Evolutionary conservation across 805 yeast species (phyloP).

Genomic region (Candida ovalis): DNA sequence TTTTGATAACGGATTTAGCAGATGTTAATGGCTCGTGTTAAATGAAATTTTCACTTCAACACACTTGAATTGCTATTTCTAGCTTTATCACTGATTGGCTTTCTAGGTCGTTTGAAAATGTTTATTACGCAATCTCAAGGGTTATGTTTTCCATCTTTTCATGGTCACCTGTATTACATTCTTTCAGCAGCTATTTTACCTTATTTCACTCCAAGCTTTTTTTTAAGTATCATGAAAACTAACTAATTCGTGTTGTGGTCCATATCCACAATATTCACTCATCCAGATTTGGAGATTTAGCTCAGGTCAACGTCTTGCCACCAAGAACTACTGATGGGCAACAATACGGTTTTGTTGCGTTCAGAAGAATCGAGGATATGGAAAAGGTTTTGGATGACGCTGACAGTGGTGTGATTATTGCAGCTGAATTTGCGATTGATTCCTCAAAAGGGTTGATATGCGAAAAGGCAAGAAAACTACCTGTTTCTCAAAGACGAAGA

Average conservation of each 20-base stretch:
- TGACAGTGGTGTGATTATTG: slow-evolving; percentile 30
- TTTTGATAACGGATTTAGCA: no score
- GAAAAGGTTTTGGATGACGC: slow-evolving; percentile 47
- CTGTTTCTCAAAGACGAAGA: slow-evolving; percentile 27
- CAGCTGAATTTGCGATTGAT: slow-evolving; percentile 36
- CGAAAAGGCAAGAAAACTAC: slow-evolving; percentile 55
- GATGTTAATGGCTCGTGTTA: no score
- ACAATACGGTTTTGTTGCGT: slow-evolving; percentile 64
- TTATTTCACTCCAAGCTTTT: neutral
- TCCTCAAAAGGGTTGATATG: slow-evolving; percentile 40
- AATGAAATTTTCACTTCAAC: no score
- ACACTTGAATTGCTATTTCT: no score
- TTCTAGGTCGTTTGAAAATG: no score
- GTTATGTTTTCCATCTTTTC: no score
- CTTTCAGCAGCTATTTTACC: neutral
- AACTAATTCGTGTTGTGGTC: neutral
- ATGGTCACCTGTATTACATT: neutral
- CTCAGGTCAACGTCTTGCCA: slow-evolving; percentile 60
- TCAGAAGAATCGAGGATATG: slow-evolving; percentile 47
- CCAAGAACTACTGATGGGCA: slow-evolving; percentile 56
- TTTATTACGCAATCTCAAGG: no score
- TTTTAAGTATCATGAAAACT: neutral
- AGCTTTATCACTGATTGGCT: no score
- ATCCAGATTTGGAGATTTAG: slow-evolving; percentile 49
- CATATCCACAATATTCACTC: neutral